Conservation (phyloP, 257 asterid genomes). For the Parsonsia alboflavescens region DNA sequence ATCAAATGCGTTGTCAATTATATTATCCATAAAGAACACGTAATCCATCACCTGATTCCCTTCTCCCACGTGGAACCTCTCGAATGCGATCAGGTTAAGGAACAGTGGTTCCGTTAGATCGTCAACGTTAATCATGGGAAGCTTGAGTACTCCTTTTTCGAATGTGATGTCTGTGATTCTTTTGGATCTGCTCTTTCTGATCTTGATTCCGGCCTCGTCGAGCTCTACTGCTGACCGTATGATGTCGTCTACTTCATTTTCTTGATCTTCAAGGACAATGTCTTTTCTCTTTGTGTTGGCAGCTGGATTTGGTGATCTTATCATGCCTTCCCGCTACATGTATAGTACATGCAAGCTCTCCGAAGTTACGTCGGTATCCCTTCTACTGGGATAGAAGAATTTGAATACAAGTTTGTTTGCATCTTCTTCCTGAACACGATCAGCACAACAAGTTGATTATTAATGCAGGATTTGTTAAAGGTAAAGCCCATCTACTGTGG, state of each 20-base stretch:
- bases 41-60: conserved; percentile 53
- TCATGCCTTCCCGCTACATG: conserved; percentile 26
- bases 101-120: conserved; percentile 39
- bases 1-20: conserved; percentile 43
- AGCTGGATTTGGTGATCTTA: no score
- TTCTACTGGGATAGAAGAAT: conserved; percentile 13
- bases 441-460: no score
- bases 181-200: conserved; percentile 24
- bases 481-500: no score
- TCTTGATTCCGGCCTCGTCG: conserved; percentile 46
- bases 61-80: conserved; percentile 44
- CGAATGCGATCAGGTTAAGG: conserved; percentile 53
- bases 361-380: not conserved
- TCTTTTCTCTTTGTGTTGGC: no score
- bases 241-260: conserved; percentile 20
- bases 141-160: conserved; percentile 33
- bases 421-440: not conserved
- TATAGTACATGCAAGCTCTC: conserved; percentile 35
- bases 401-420: conserved; percentile 17
- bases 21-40: conserved; percentile 52
- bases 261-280: no score
- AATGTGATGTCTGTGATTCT: conserved; percentile 52
- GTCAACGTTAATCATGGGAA: conserved; percentile 43
- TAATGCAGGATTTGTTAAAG: no score
- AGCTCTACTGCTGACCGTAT: conserved; percentile 55